A percentile compares a stretch with the other conserved stretches of the same genome.
Evolutionary conservation across 805 yeast species (phyloP).

Genomic region (Candida germanica): DNA sequence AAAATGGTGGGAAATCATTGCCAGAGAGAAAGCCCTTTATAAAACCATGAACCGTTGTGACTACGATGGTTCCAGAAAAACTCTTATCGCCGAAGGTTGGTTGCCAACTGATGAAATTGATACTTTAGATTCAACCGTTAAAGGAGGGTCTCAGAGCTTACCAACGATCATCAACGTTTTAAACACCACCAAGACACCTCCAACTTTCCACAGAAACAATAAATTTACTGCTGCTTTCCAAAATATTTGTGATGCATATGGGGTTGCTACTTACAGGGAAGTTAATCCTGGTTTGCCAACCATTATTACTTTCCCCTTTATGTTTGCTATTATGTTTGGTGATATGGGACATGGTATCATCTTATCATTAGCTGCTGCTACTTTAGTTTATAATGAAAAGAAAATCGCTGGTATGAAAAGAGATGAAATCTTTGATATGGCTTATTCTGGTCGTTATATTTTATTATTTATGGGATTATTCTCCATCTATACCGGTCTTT

Average conservation of each 20-base stretch:
- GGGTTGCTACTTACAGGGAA: conserved; percentile 72
- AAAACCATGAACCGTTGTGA: conserved; percentile 74
- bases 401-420: conserved; percentile 49
- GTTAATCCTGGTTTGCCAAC: conserved; percentile 76
- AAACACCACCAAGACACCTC: conserved; percentile 82
- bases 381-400: conserved; percentile 54
- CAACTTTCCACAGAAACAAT: conserved; percentile 92
- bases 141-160: conserved; percentile 56
- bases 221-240: conserved; percentile 94
- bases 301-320: conserved; percentile 71
- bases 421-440: conserved; percentile 78
- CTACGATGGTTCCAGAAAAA: conserved; percentile 78
- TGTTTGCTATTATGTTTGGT: conserved; percentile 85
- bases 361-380: conserved; percentile 52
- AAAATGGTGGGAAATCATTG: conserved; percentile 59
- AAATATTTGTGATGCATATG: conserved; percentile 91
- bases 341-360: conserved; percentile 77
- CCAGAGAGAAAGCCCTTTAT: conserved; percentile 82
- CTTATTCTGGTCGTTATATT: conserved; percentile 67
- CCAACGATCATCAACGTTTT: conserved; percentile 55
- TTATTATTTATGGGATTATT: conserved; percentile 67
- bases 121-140: conserved; percentile 61
- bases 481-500: conserved; percentile 71
- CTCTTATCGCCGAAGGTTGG: conserved; percentile 97
- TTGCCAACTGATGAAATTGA: conserved; percentile 75